Evolutionary conservation across 2,329 filamentous ascomycete species (phyloP).

Genomic region (Cordyceps cateniannulata): DNA sequence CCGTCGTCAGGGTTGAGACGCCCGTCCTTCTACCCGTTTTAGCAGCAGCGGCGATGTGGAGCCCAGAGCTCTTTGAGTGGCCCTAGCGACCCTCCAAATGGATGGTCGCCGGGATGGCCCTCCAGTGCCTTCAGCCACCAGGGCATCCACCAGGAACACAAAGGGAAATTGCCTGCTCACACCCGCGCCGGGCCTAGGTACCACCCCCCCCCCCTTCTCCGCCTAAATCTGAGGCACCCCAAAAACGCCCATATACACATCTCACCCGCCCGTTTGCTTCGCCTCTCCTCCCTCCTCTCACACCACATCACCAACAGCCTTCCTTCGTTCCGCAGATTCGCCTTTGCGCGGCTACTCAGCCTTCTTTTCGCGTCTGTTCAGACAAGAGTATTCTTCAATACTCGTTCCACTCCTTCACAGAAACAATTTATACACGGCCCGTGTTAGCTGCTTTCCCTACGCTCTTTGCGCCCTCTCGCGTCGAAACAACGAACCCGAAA

Average conservation of each 20-base stretch:
- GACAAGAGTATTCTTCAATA: slow-evolving; percentile 22
- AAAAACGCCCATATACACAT: slow-evolving; percentile 10
- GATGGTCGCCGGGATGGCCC: not conserved
- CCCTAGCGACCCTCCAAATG: not conserved
- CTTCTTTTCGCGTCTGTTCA: slow-evolving; percentile 14
- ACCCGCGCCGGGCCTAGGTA: slow-evolving; percentile 2
- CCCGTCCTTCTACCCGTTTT: too few species aligned
- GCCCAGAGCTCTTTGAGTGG: not conserved
- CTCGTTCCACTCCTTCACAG: slow-evolving; percentile 22
- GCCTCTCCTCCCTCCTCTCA: not conserved
- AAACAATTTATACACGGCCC: not conserved
- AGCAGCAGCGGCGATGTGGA: not conserved
- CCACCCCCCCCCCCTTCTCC: not conserved
- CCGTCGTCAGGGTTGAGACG: not conserved
- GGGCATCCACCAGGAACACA: not conserved
- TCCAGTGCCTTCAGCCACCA: not conserved
- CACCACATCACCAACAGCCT: slow-evolving; percentile 3
- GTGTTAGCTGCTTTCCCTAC: not conserved
- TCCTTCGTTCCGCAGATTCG: slow-evolving; percentile 7
- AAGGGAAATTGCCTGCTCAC: slow-evolving; percentile 10
- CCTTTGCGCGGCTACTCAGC: slow-evolving; percentile 13
- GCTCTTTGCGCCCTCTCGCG: slow-evolving; percentile 1
- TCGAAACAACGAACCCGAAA: slow-evolving; percentile 7
- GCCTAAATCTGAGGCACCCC: not conserved
- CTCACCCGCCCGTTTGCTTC: slow-evolving; percentile 8